These are phyloP conservation scores for Botrytis paeoniae DNA, from an alignment of 2,329 filamentous ascomycete genomes.

Conservation along the genomic window DNA sequence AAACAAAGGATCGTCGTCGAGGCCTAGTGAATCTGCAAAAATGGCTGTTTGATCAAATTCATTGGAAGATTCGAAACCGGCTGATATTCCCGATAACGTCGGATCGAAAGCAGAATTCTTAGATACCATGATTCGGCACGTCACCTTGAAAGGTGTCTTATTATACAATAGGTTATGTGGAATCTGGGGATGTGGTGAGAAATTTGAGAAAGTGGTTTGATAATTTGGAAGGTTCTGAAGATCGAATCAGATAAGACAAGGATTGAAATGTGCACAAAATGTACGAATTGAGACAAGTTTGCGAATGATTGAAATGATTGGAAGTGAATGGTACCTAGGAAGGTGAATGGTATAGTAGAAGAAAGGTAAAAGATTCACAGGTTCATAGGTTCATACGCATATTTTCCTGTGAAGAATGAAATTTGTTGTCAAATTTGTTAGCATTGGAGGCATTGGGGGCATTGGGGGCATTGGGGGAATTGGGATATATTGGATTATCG, in stretches of 20 bases:
- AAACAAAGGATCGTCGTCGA: conserved; percentile 35
- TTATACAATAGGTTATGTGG: neutral
- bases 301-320: neutral
- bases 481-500: neutral
- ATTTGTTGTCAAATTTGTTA: neutral
- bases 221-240: neutral
- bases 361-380: neutral
- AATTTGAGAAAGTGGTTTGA: conserved; percentile 8
- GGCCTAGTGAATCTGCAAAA: conserved; percentile 30
- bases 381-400: neutral
- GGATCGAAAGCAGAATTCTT: conserved; percentile 28
- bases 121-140: conserved; percentile 26
- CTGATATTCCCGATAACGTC: conserved; percentile 32
- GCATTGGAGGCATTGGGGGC: neutral
- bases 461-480: neutral
- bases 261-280: neutral
- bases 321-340: neutral
- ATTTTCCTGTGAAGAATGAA: neutral
- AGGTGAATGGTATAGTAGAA: neutral
- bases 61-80: conserved; percentile 28
- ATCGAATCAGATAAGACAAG: neutral
- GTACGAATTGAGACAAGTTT: neutral
- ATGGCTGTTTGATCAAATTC: conserved; percentile 30
- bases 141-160: neutral
- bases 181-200: neutral